phyloP scores from a whole-genome alignment of 495 filamentous ascomycete species.

The Extremus antarcticus region DNA sequence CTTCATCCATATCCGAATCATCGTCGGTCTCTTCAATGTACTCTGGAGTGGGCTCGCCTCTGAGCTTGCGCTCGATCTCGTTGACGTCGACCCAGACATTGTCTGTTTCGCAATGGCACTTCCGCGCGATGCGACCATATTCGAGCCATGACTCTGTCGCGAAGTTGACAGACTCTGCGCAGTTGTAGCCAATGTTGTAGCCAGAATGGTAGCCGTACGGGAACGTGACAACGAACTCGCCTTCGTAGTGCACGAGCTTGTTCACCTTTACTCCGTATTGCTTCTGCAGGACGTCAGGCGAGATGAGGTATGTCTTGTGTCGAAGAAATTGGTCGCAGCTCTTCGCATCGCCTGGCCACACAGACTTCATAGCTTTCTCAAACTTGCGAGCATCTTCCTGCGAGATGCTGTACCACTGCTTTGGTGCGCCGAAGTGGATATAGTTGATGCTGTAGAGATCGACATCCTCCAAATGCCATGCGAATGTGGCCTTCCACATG shows the following conservation, averaged over 20 bases:
- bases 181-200: slow-evolving; percentile 97
- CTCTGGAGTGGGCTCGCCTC: slow-evolving; percentile 81
- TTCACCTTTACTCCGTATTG: slow-evolving; percentile 93
- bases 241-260: slow-evolving; percentile 86
- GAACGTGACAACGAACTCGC: slow-evolving; percentile 97
- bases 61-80: slow-evolving; percentile 86
- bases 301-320: slow-evolving; percentile 98
- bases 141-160: slow-evolving; percentile 87
- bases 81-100: slow-evolving; percentile 97
- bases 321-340: slow-evolving; percentile 92
- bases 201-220: slow-evolving; percentile 98
- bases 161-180: slow-evolving; percentile 98
- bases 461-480: slow-evolving; percentile 97
- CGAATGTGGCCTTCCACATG: slow-evolving; percentile 99
- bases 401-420: slow-evolving; percentile 99
- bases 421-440: slow-evolving; percentile 95
- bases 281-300: slow-evolving; percentile 71
- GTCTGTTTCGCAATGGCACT: slow-evolving; percentile 89
- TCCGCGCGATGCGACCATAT: slow-evolving; percentile 93
- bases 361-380: slow-evolving; percentile 83
- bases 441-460: slow-evolving; percentile 99
- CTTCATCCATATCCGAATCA: slow-evolving; percentile 58
- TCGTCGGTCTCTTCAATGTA: slow-evolving; percentile 74
- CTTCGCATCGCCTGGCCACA: slow-evolving; percentile 95
- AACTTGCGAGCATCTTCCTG: slow-evolving; percentile 91